Base-by-base conservation (phyloP, 2,329 filamentous ascomycete species). In the Blastomyces percursus region DNA sequence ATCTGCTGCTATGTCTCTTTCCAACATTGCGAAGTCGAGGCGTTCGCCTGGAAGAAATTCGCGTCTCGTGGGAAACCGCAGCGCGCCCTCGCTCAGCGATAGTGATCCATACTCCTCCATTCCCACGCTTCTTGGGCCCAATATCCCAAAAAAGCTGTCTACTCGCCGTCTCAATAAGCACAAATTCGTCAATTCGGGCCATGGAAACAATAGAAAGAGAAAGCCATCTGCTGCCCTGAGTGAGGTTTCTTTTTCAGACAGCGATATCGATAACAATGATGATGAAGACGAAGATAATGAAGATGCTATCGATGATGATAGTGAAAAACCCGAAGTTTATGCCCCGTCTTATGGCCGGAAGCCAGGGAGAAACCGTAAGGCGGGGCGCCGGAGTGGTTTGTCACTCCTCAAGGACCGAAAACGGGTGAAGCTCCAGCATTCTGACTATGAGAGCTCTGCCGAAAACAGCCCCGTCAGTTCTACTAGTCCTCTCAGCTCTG, bases 281-380 rank as follows among this genome's bases (percentile, higher is more conserved):
- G 69, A 71, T 7, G 69, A 67, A 56, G 69, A 68, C 51, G 68
- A 67, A 12, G 64, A 67, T 35, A 69, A 69, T 42, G 66, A 67
- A 51, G 76, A 76, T 59, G 74, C 74, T 55, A 72, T 73, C 66
- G 74, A 74, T 16, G 76, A 77, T 58, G 76, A 79, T 62, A 75
- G 78, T 65, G 76, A 78, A 61, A 70, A 72, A 65, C 74, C 76
- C 64, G 74, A 73, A 66, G 72, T 70, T 58, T 70, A 71, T 63
- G 71, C 73, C 73, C 74, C 75, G 75, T 77, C 77, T 73, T 76
- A 75, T 72, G 73, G 71, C 65, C 70, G 69, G 62, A 71, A 71
- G 62, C 69, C 65, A 59, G 68, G 69, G 58, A 73, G 67, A 60
- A 64, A 69, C 66, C 74, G 71, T 71, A 77, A 77, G 74, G 66